These are phyloP conservation scores for Dioscorea dumetorum DNA, from an alignment of 106 monocot genomes.

Conservation along the genomic window DNA sequence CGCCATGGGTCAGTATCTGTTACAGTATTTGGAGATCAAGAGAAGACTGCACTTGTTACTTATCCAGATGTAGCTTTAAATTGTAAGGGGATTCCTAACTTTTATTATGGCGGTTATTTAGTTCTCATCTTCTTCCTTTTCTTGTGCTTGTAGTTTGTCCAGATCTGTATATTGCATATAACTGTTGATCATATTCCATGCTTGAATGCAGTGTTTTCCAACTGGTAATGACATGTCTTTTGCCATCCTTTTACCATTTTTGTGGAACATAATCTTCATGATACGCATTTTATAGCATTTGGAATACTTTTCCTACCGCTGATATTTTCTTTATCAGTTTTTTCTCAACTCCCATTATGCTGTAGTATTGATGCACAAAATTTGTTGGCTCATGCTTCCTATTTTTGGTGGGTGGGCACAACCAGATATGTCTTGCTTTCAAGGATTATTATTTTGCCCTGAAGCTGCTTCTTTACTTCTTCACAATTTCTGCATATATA, in stretches of 20 bases:
- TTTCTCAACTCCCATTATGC: neutral
- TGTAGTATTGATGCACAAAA: neutral
- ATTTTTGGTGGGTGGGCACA: neutral
- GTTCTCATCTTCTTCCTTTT: neutral
- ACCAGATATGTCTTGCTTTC: constrained; percentile 83
- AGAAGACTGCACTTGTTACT: constrained; percentile 56
- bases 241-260: no score
- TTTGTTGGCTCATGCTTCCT: neutral
- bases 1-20: constrained; percentile 42
- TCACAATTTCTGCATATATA: constrained; percentile 86
- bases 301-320: no score
- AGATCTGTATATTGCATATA: neutral
- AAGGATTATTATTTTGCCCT: constrained; percentile 78
- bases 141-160: neutral
- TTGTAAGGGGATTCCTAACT: constrained; percentile 22
- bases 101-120: neutral
- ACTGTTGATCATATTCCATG: neutral
- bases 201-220: neutral
- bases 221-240: no score
- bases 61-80: constrained; percentile 71
- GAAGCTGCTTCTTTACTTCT: constrained; percentile 69
- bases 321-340: no score
- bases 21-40: constrained; percentile 55
- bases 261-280: no score
- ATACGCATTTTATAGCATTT: no score